Conservation (phyloP, 2,329 filamentous ascomycete species). For the Chrysosporium queenslandicum region DNA sequence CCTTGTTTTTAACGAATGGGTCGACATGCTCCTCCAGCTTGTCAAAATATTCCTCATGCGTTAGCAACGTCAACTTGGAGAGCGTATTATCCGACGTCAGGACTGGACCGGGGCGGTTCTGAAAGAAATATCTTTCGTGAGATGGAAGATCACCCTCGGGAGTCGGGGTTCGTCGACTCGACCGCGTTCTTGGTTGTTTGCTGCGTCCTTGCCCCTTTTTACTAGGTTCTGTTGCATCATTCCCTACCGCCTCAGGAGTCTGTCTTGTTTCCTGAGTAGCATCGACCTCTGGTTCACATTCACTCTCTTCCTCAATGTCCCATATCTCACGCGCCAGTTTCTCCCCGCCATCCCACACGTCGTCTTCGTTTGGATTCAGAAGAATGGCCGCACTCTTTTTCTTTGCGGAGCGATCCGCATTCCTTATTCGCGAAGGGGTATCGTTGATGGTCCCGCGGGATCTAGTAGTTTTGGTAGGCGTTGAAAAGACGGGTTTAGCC, state of each 20-base stretch:
- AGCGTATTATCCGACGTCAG: slow-evolving; percentile 85
- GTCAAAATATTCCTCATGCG: slow-evolving; percentile 84
- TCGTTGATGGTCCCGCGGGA: slow-evolving; percentile 11
- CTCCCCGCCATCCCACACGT: slow-evolving; percentile 53
- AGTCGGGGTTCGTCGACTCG: slow-evolving; percentile 59
- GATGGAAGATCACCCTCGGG: slow-evolving; percentile 72
- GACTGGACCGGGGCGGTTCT: slow-evolving; percentile 69
- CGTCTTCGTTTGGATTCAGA: slow-evolving; percentile 63
- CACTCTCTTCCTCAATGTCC: slow-evolving; percentile 33
- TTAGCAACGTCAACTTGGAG: slow-evolving; percentile 62
- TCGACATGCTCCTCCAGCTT: slow-evolving; percentile 55
- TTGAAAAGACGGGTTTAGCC: slow-evolving; percentile 32
- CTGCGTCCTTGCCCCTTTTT: slow-evolving; percentile 45
- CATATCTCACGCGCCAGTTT: slow-evolving; percentile 59
- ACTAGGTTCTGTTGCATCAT: background rate
- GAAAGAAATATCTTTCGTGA: slow-evolving; percentile 87
- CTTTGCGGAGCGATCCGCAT: slow-evolving; percentile 74
- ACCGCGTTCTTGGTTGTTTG: slow-evolving; percentile 47
- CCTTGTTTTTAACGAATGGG: slow-evolving; percentile 58
- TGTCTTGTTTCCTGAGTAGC: slow-evolving; percentile 21
- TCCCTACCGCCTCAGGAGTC: slow-evolving; percentile 15
- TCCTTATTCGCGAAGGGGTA: slow-evolving; percentile 56
- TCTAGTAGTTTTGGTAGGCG: slow-evolving; percentile 28
- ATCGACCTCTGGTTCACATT: slow-evolving; percentile 32
- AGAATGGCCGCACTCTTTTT: slow-evolving; percentile 72